These are phyloP conservation scores for Exobasidium cylindrosporum DNA, from an alignment of 1,284 basidiomycete species.

Conservation along the genomic window DNA sequence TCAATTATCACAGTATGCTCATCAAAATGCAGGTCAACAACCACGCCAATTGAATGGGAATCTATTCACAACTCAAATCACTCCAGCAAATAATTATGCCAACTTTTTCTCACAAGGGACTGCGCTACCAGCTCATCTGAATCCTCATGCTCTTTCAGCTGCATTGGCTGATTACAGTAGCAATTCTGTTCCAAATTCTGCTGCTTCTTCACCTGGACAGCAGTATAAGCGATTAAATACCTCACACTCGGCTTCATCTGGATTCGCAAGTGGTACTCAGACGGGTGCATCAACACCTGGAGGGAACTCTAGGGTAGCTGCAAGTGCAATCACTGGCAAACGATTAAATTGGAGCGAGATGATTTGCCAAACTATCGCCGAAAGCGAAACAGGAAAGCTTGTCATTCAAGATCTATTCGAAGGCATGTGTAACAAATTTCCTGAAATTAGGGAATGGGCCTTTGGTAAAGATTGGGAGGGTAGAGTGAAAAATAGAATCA, in stretches of 20 bases:
- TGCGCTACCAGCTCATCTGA: slow-evolving; percentile 34
- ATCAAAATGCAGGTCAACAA: slow-evolving; percentile 21
- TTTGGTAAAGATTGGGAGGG: slow-evolving; percentile 53
- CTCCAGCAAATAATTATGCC: slow-evolving; percentile 12
- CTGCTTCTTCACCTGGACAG: slow-evolving; percentile 39
- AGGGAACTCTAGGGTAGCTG: slow-evolving; percentile 38
- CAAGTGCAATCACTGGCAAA: slow-evolving; percentile 43
- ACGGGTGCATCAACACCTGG: slow-evolving; percentile 20
- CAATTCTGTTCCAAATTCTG: slow-evolving; percentile 30
- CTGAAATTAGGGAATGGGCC: slow-evolving; percentile 51
- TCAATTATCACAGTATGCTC: slow-evolving; percentile 39
- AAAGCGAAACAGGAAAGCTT: slow-evolving; percentile 42
- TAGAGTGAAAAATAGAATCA: slow-evolving; percentile 54
- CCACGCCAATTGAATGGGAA: slow-evolving; percentile 8
- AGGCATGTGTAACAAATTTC: slow-evolving; percentile 48
- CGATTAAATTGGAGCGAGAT: slow-evolving; percentile 53
- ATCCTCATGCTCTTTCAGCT: slow-evolving; percentile 36
- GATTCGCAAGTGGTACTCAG: slow-evolving; percentile 11
- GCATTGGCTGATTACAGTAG: slow-evolving; percentile 31
- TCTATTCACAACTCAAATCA: not conserved
- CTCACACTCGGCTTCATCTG: not conserved
- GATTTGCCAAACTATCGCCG: slow-evolving; percentile 50
- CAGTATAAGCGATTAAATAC: slow-evolving; percentile 26
- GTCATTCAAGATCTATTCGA: slow-evolving; percentile 54
- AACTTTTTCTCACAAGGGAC: slow-evolving; percentile 9